Base-by-base conservation (phyloP, 2,329 filamentous ascomycete genomes). In the Geosmithia morbida region DNA sequence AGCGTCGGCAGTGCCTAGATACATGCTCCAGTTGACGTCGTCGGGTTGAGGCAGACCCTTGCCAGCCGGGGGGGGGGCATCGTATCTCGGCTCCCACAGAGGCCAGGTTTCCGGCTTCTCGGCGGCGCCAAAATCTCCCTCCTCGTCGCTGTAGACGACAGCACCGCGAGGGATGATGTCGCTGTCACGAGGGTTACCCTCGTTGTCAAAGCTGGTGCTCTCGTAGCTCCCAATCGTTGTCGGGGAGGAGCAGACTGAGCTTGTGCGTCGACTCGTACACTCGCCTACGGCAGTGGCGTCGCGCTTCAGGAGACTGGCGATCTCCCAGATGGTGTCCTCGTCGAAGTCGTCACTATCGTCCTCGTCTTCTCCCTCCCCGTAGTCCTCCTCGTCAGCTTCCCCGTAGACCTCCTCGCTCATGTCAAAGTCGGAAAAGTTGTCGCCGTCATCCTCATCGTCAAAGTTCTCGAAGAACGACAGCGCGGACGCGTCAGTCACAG, bases 251-350 rank as follows among this genome's bases (percentile, higher is more conserved):
- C 11, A 37, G 33, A 11, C 14, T 11, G 33, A 13, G 33, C 33
- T 37, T 13, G 33, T 37, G 11, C 33, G 33, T 7, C 33, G 33
- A 11, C 33, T 37, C 3, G 3, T 18, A 42, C 7, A 18, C 71
- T 78, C 41, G 71, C 56, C 52, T 66, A 71, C 13, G 74, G 72
- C 3, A 74, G 73, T 4, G 78, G 60, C 45, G 70, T 71, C 68
- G 2, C 70, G 66, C 57, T 72, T 70, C 11, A 81, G 63, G 41
- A 81, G 64, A 50, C 66, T 77, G 49, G 77, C 77, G 60, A 82
- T 81, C 56, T 81, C 77, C 74, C 75, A 80, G 22, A 81, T 62
- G 1, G 75, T 81, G 10, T 64, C 71, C 61, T 81, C 77, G 50
- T 81, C 77, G 51, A 81, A 79, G 19, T 68, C 70, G 46, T 75